phyloP scores from a whole-genome alignment of 2,329 filamentous ascomycete species.

The Paracamarosporium sp. region DNA sequence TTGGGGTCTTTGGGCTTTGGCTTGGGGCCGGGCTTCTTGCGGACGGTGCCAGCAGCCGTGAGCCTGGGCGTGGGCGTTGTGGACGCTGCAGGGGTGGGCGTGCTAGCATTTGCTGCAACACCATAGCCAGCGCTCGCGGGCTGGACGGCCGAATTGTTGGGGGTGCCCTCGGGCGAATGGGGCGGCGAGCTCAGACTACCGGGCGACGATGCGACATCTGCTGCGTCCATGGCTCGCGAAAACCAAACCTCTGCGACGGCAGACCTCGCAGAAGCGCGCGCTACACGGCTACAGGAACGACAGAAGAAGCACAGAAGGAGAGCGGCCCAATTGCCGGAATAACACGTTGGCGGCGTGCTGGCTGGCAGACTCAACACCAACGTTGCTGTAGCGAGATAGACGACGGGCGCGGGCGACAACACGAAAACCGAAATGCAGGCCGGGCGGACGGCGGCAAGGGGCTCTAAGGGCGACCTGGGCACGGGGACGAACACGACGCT shows the following conservation, averaged over 20 bases:
- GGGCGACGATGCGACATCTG: slow-evolving; percentile 42
- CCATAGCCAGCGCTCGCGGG: slow-evolving; percentile 37
- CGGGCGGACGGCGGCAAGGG: slow-evolving; percentile 21
- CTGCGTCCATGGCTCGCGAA: slow-evolving; percentile 37
- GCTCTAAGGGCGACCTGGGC: slow-evolving; percentile 27
- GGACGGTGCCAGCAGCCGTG: slow-evolving; percentile 43
- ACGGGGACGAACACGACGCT: slow-evolving; percentile 39
- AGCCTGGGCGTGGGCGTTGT: slow-evolving; percentile 38
- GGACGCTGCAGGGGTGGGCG: slow-evolving; percentile 40
- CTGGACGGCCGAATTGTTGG: slow-evolving; percentile 40
- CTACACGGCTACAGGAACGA: slow-evolving; percentile 3
- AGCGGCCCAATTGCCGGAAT: slow-evolving; percentile 11
- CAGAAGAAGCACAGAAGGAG: background rate
- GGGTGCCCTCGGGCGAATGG: slow-evolving; percentile 45
- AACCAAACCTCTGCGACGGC: slow-evolving; percentile 15
- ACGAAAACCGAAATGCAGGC: slow-evolving; percentile 39
- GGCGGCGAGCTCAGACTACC: slow-evolving; percentile 46
- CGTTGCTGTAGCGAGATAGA: slow-evolving; percentile 30
- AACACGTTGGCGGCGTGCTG: slow-evolving; percentile 16
- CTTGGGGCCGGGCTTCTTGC: slow-evolving; percentile 54
- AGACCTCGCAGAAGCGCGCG: slow-evolving; percentile 4
- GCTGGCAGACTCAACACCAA: slow-evolving; percentile 43
- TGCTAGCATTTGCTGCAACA: slow-evolving; percentile 32
- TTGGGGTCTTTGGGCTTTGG: slow-evolving; percentile 45
- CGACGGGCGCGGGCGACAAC: slow-evolving; percentile 38